Conservation (phyloP, 805 yeast species). For the Wickerhamomyces rabaulensis region DNA sequence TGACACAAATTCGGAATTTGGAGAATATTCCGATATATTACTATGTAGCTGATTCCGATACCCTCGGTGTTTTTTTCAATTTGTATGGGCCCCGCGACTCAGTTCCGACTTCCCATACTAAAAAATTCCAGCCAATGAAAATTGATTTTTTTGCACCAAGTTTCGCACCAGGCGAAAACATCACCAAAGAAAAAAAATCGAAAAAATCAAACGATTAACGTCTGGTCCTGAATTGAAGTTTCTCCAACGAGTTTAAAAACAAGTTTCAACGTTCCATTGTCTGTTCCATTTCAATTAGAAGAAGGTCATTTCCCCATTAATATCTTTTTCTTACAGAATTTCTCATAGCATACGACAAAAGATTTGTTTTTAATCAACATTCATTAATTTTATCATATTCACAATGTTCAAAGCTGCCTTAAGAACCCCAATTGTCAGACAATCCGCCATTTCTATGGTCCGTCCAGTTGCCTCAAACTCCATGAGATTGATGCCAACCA, state of each 20-base stretch:
- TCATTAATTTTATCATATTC: not conserved
- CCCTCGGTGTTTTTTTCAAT: too few relatives aligned
- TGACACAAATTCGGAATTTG: too few relatives aligned
- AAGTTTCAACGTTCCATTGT: not conserved
- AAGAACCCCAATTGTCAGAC: slow-evolving; percentile 18
- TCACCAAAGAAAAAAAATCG: not conserved
- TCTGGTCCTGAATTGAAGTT: not conserved
- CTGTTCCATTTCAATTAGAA: not conserved
- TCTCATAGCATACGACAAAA: not conserved
- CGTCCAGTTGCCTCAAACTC: slow-evolving; percentile 12
- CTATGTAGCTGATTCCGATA: too few relatives aligned
- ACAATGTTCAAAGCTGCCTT: slow-evolving; percentile 15
- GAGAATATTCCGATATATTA: too few relatives aligned
- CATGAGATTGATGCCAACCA: slow-evolving; percentile 10
- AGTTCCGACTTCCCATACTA: not conserved
- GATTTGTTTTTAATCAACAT: not conserved
- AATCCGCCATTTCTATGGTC: slow-evolving; percentile 10
- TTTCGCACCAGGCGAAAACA: not conserved
- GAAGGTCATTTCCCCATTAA: not conserved
- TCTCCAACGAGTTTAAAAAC: not conserved
- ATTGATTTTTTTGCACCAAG: not conserved
- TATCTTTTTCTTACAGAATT: not conserved
- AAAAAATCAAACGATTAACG: slow-evolving; percentile 13
- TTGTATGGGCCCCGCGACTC: too few relatives aligned
- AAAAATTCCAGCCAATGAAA: not conserved